These are phyloP conservation scores for Holtermanniella nyarrowii DNA, from an alignment of 768 basidiomycete species.

Conservation along the genomic window DNA sequence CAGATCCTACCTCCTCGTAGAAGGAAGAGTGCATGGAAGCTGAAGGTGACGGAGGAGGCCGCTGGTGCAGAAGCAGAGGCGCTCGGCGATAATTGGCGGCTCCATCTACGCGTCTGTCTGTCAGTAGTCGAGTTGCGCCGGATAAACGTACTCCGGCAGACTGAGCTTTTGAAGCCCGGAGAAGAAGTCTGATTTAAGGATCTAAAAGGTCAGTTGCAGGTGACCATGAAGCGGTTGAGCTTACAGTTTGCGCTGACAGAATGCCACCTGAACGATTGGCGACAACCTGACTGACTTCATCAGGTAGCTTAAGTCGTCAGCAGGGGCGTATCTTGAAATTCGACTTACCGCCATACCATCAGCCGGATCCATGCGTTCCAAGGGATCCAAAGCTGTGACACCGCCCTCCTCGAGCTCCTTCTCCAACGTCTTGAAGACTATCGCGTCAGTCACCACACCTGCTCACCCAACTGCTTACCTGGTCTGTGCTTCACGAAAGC, in stretches of 20 bases:
- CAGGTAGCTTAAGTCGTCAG: constrained; percentile 48
- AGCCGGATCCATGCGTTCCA: constrained; percentile 49
- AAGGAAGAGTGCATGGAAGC: constrained; percentile 37
- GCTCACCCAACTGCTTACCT: constrained; percentile 46
- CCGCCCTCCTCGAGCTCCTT: constrained; percentile 76
- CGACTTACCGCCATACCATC: constrained; percentile 34
- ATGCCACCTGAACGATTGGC: constrained; percentile 73
- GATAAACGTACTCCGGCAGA: constrained; percentile 66
- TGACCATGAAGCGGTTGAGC: not conserved
- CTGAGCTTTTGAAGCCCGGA: constrained; percentile 79
- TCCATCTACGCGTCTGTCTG: constrained; percentile 64
- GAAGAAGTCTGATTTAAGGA: constrained; percentile 58
- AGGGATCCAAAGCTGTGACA: constrained; percentile 65
- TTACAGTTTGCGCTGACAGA: constrained; percentile 46
- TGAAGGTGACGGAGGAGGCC: constrained; percentile 20
- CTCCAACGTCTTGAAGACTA: constrained; percentile 90
- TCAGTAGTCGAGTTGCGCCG: not conserved
- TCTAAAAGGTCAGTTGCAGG: constrained; percentile 58
- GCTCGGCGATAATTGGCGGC: constrained; percentile 84
- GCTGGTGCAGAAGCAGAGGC: constrained; percentile 45
- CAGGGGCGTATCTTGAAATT: constrained; percentile 1
- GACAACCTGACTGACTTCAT: constrained; percentile 82
- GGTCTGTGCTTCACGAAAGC: constrained; percentile 73
- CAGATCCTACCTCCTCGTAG: constrained; percentile 49
- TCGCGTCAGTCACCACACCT: not conserved